Conservation (phyloP, 129 eudicot genomes). For the Arctium minus region DNA sequence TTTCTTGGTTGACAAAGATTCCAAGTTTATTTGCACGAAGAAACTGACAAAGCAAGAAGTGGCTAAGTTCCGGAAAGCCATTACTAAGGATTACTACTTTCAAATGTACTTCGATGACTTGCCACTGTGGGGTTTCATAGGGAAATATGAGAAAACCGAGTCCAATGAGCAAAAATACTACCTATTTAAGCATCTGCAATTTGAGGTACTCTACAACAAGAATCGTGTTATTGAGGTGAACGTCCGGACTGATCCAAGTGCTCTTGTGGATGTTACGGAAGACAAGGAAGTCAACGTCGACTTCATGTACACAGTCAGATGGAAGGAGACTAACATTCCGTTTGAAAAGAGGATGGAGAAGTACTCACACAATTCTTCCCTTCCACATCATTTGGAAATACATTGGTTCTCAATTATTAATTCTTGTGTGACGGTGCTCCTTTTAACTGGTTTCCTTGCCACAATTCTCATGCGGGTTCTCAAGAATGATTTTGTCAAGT, state of each 20-base stretch:
- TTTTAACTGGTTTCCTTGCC: slow-evolving; percentile 57
- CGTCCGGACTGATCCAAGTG: slow-evolving; percentile 63
- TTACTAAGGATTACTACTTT: slow-evolving; percentile 70
- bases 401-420: slow-evolving; percentile 68
- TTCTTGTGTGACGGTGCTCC: slow-evolving; percentile 64
- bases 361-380: slow-evolving; percentile 50
- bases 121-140: slow-evolving; percentile 79
- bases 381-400: slow-evolving; percentile 59
- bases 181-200: slow-evolving; percentile 70
- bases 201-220: slow-evolving; percentile 65
- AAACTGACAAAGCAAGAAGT: slow-evolving; percentile 60
- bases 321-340: slow-evolving; percentile 53
- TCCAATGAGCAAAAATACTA: slow-evolving; percentile 56
- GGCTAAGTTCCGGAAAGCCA: slow-evolving; percentile 53
- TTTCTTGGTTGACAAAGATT: slow-evolving; percentile 59
- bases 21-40: slow-evolving; percentile 59
- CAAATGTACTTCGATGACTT: slow-evolving; percentile 84
- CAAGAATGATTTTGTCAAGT: slow-evolving; percentile 25
- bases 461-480: slow-evolving; percentile 58
- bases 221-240: slow-evolving; percentile 74
- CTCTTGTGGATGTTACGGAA: slow-evolving; percentile 61
- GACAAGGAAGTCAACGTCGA: slow-evolving; percentile 70
- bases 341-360: slow-evolving; percentile 64
- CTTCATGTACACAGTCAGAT: slow-evolving; percentile 62
- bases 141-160: slow-evolving; percentile 53